Evolutionary conservation across 2,329 filamentous ascomycete genomes (phyloP), one percentile per base, ranked within the genome.

Genomic region (Cryphonectria japonica): DNA sequence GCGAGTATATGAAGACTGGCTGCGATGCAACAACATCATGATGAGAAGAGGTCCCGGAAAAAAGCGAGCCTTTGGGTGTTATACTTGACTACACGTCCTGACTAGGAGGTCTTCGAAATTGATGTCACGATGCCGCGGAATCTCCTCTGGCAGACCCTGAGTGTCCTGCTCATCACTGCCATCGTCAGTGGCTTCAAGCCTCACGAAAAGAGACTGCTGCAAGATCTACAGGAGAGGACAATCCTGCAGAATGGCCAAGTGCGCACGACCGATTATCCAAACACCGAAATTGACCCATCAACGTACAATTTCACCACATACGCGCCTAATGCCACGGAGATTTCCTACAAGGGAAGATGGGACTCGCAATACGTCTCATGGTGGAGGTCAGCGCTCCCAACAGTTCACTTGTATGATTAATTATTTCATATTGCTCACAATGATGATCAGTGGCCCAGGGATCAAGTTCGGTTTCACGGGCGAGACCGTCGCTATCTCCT

Each of bases 341-440:
- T 91, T 13, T 86, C 86, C 0, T 91, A 89, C 80, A 89, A 89
- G 75, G 88, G 88, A 6, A 81, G 87, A 71, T 91, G 88, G 88
- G 88, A 90, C 76, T 87, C 84, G 46, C 84, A 87, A 74, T 82
- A 87, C 73, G 83, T 89, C 64, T 89, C 86, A 1, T 90, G 85
- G 85, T 89, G 86, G 87, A 67, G 63, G 70, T 72, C 19, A 46
- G 64, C 9, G 87, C 85, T 39, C 37, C 85, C 46, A n/a, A 50
- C 8, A 6, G 4, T n/a, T 8, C 46, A 3, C 46, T 50, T 22
- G 22, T 46, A 87, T 79, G 79, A 11, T 9, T 19, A 62, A 9
- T 4, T 62, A 14, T 26, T 26, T 26, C 34, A 22, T n/a, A 22
- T 9, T 9, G 19, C 26, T 34, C 9, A 41, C 37, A 13, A n/a